These are phyloP conservation scores for Nemania serpens DNA, from an alignment of 2,329 filamentous ascomycete species.

Conservation along the genomic window DNA sequence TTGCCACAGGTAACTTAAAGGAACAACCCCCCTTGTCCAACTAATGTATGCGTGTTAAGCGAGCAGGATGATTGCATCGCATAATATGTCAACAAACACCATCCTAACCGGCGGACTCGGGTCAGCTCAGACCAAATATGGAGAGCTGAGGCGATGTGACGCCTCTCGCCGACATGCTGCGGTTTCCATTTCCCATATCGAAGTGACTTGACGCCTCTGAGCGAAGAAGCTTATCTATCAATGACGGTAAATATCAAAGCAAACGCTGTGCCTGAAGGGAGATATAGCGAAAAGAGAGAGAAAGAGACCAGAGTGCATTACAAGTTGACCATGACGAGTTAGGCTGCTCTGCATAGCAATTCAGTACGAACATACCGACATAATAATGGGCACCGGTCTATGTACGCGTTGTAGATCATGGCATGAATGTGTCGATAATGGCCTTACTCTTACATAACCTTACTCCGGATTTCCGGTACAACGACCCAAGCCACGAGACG, in stretches of 20 bases:
- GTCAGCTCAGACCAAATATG: neutral
- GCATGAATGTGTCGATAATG: neutral
- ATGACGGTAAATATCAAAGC: no score
- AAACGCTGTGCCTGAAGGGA: no score
- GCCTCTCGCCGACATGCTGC: conserved; percentile 3
- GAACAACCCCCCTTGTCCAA: neutral
- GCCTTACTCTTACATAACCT: neutral
- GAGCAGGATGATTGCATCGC: neutral
- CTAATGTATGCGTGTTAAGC: neutral
- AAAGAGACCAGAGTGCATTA: neutral
- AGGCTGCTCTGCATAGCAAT: neutral
- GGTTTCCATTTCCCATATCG: conserved; percentile 5
- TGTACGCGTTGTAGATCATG: conserved; percentile 2
- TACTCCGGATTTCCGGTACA: neutral
- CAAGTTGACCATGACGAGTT: neutral
- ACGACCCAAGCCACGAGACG: neutral
- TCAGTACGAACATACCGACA: neutral
- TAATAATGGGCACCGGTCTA: neutral
- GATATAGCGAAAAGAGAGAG: neutral
- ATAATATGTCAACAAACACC: neutral
- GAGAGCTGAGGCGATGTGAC: conserved; percentile 5
- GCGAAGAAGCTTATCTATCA: neutral
- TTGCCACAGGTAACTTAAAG: neutral
- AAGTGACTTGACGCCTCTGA: neutral
- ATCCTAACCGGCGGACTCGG: neutral